Base-by-base conservation (phyloP, 441 rosid genomes). In the Erodium texanum region DNA sequence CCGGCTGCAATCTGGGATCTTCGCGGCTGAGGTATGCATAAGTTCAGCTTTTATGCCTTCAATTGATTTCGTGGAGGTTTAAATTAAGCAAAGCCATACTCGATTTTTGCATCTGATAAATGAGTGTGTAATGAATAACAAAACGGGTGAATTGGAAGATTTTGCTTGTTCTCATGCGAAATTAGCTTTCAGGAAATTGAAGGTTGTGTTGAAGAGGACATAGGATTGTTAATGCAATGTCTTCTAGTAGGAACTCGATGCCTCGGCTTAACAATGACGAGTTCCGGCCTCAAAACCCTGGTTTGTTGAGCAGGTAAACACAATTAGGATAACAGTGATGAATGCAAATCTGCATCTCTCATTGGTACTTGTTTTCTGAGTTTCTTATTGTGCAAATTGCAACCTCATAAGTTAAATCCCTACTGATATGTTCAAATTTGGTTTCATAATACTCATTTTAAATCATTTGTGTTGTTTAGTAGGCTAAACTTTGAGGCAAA, bases 251-350 rank as follows among this genome's bases (percentile, higher is more conserved):
- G 68, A 77, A 71, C 68, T 75, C 82, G 19, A 73, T 73, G 70
- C 76, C 56, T 76, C 77, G 71, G 74, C 69, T 65, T 74, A 70
- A 72, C 20, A 69, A 70, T 65, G 70, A 76, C 66, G 82, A 78
- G 22, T 54, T 66, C 73, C 73, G 70, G 69, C 63, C 76, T 79
- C 84, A 75, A 62, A 72, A 68, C 52, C 75, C 75, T 68, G 83
- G 79, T 74, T 69, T 81, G 24, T 22, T 78, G 69, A 79, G 66
- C 71, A 84, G 88, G 92, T 87, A 74, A 48, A 48, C 54, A 71
- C 66, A 38, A 19, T 63, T 29, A 68, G 24, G 22, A 23, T 0
- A 32, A 32, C 36, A 32, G 3, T 2, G 36, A 32, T n/a, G 64
- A 43, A 22, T 34, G 15, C 15, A 62, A 58, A 54, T 58, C 36